Evolutionary conservation across 768 basidiomycete species (phyloP).

Genomic region (Cyathus striatus): DNA sequence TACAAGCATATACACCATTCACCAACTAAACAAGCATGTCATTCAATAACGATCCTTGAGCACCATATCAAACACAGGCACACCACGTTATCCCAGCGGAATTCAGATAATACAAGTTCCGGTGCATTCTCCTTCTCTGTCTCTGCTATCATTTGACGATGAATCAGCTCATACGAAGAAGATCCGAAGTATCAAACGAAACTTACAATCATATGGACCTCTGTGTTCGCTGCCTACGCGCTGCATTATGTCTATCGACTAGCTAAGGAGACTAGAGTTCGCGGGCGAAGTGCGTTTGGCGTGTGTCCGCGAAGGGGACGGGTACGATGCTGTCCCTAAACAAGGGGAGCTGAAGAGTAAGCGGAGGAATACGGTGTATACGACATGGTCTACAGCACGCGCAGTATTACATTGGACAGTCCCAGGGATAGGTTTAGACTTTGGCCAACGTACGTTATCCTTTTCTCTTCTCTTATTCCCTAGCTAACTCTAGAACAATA

Average conservation of each 20-base stretch:
- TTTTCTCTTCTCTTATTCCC: neutral
- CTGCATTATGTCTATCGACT: conserved; percentile 39
- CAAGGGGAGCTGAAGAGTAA: conserved; percentile 3
- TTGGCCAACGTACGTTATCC: conserved; percentile 51
- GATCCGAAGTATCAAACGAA: conserved; percentile 76
- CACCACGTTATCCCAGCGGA: conserved; percentile 54
- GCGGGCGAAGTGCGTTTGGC: too few relatives aligned
- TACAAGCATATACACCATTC: too few relatives aligned
- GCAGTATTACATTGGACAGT: conserved; percentile 41
- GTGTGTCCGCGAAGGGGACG: too few relatives aligned
- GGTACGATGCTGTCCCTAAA: conserved; percentile 4
- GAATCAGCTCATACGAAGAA: conserved; percentile 59
- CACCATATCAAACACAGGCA: conserved; percentile 33
- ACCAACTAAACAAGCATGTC: too few relatives aligned
- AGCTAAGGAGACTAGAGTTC: too few relatives aligned
- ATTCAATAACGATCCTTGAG: neutral
- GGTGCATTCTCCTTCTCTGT: neutral
- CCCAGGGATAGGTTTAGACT: conserved; percentile 45
- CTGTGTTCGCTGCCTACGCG: conserved; percentile 44
- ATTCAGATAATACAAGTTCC: conserved; percentile 64
- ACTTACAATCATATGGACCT: conserved; percentile 71
- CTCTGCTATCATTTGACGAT: too few relatives aligned
- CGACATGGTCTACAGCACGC: conserved; percentile 24
- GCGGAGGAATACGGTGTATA: too few relatives aligned
- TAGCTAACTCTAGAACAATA: conserved; percentile 20